Conservation (phyloP, 129 eudicot species). For the Centella asiatica region DNA sequence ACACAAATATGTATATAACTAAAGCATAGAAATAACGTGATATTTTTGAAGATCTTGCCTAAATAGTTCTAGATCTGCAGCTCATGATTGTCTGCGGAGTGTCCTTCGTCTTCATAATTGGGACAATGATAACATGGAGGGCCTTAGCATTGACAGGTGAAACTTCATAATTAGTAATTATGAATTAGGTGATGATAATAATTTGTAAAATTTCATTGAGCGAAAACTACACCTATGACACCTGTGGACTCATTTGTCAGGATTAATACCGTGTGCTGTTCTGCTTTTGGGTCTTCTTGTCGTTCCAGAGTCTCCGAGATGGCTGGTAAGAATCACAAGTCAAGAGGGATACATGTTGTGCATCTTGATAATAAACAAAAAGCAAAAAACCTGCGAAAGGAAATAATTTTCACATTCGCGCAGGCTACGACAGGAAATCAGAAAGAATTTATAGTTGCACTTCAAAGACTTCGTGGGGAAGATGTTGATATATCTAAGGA, state of each 20-base stretch:
- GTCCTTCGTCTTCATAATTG: slow-evolving; percentile 69
- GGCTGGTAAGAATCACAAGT: slow-evolving; percentile 57
- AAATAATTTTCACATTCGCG: slow-evolving; percentile 9
- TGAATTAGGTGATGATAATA: not conserved
- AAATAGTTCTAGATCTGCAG: slow-evolving; percentile 32
- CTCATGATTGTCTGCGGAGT: slow-evolving; percentile 80
- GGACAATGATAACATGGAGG: slow-evolving; percentile 76
- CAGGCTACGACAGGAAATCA: slow-evolving; percentile 70
- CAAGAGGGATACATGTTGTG: not conserved
- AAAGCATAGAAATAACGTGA: slow-evolving; percentile 1
- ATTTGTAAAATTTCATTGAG: not conserved
- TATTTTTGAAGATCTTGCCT: slow-evolving; percentile 5
- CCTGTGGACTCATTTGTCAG: slow-evolving; percentile 30
- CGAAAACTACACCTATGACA: not conserved
- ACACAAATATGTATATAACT: not conserved
- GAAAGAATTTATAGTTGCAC: slow-evolving; percentile 64
- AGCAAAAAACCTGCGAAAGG: not conserved
- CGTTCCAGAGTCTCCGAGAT: slow-evolving; percentile 94
- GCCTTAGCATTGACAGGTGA: slow-evolving; percentile 75
- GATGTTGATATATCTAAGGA: slow-evolving; percentile 60
- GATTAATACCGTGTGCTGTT: slow-evolving; percentile 74
- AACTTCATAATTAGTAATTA: not conserved
- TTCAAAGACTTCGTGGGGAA: slow-evolving; percentile 68
- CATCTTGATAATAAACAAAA: not conserved
- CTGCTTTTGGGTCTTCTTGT: slow-evolving; percentile 61